Conservation (phyloP, 1,139 yeast genomes). For the Lodderomyces metapsilosis region DNA sequence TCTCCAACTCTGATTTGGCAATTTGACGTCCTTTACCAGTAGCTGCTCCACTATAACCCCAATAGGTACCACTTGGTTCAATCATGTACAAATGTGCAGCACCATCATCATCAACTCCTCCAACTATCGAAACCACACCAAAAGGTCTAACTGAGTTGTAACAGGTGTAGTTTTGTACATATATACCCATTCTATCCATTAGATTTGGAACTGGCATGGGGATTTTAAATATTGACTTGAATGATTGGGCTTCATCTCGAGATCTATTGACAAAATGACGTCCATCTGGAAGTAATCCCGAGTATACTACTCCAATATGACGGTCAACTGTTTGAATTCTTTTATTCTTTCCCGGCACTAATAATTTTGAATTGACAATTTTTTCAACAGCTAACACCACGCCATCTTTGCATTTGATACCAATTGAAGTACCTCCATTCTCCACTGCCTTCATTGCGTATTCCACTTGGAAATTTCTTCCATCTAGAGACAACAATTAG, state of each 20-base stretch:
- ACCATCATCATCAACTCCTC: slow-evolving; percentile 88
- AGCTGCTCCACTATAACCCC: slow-evolving; percentile 98
- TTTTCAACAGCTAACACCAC: slow-evolving; percentile 96
- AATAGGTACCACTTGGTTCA: slow-evolving; percentile 94
- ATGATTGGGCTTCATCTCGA: slow-evolving; percentile 84
- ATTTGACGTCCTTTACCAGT: slow-evolving; percentile 97
- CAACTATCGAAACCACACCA: slow-evolving; percentile 88
- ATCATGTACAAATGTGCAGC: slow-evolving; percentile 93
- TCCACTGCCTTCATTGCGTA: slow-evolving; percentile 98
- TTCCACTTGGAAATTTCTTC: slow-evolving; percentile 97
- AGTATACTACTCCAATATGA: slow-evolving; percentile 91
- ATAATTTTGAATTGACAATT: slow-evolving; percentile 77
- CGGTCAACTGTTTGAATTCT: slow-evolving; percentile 91
- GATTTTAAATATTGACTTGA: slow-evolving; percentile 73
- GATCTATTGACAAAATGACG: slow-evolving; percentile 90
- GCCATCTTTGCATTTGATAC: slow-evolving; percentile 90
- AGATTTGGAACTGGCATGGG: slow-evolving; percentile 80
- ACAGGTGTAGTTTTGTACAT: slow-evolving; percentile 93
- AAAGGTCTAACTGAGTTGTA: slow-evolving; percentile 97
- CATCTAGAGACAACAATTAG: slow-evolving; percentile 51
- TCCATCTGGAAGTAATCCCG: slow-evolving; percentile 96
- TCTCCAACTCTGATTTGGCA: slow-evolving; percentile 94
- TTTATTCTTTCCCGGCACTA: slow-evolving; percentile 86
- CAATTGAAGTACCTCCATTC: slow-evolving; percentile 93
- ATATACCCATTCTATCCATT: slow-evolving; percentile 85